phyloP scores from a whole-genome alignment of 2,329 filamentous ascomycete genomes.

The Ciborinia camelliae region DNA sequence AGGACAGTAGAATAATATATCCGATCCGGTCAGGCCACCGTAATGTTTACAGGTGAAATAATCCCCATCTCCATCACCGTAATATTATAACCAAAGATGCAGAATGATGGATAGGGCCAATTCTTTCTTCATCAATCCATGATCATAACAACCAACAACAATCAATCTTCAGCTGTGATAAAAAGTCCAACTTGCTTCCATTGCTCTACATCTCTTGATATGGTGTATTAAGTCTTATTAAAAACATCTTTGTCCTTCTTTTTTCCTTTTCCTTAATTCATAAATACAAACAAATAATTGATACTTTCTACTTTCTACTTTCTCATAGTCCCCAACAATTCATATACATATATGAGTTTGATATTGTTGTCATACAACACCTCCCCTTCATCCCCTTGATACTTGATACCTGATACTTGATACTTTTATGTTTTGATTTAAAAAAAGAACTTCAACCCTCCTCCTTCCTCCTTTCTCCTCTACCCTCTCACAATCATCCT shows the following conservation, averaged over 20 bases:
- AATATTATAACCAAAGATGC: not conserved
- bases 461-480: no score
- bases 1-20: not conserved
- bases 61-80: not conserved
- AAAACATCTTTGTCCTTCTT: not conserved
- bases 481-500: no score
- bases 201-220: not conserved
- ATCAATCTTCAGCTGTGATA: not conserved
- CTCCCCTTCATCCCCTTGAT: no score
- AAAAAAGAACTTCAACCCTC: no score
- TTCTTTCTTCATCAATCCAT: no score
- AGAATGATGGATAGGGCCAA: not conserved
- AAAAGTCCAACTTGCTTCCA: not conserved
- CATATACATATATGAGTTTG: not conserved
- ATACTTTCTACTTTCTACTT: not conserved
- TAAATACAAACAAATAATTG: not conserved
- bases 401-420: no score
- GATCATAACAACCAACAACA: not conserved
- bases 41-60: not conserved
- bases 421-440: no score
- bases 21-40: slow-evolving; percentile 2
- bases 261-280: not conserved
- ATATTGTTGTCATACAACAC: not conserved
- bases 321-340: not conserved
- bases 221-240: not conserved